Base-by-base conservation (phyloP, 2,329 filamentous ascomycete species). In the Sporothrix inflata region DNA sequence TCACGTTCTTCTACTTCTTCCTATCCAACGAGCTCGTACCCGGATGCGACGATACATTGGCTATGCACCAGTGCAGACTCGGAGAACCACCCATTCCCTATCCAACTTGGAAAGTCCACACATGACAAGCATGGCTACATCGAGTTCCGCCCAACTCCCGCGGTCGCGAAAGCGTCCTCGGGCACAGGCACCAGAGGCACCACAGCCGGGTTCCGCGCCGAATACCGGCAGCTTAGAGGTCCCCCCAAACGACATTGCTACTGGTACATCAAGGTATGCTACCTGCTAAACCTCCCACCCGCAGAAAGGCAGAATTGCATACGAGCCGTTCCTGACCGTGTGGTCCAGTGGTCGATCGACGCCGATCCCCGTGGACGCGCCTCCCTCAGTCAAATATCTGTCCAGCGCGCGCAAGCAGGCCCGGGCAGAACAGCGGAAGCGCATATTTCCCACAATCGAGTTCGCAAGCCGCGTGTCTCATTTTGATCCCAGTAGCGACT, bases 401-500 rank as follows among this genome's bases (percentile, higher is more conserved):
- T 97, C 94, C 55, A 91, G 90, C 16, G 94, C 92, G 27, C 91
- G 94, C 76, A 94, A 94, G 79, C 92, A 95, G 78, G 90, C 91
- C 68, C 91, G 94, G 78, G 92, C 92, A 73, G 89, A 94, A 80
- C 92, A 94, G 77, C 90, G 92, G 75, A 91, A 91, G 72, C 91
- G 94, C 76, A 86, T 98, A 76, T 99, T 98, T 80, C 95, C 97
- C 27, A 96, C 93, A 27, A 94, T 97, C 79, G 93, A 97, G 78
- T 99, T 95, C 83, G 89, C 93, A 53, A 91, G 92, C 73, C 92
- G 96, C 72, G 91, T 98, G 27, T 98, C 95, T 21, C 95, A 99
- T 83, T 97, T 99, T 80, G 96, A 99, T 79, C 94, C 94, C 0
- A 87, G 89, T 67, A 97, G 93, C 81, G 94, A 97, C 78, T 94